Evolutionary conservation across 1,284 basidiomycete species (phyloP).

Genomic region (Apiotrichum domesticum): DNA sequence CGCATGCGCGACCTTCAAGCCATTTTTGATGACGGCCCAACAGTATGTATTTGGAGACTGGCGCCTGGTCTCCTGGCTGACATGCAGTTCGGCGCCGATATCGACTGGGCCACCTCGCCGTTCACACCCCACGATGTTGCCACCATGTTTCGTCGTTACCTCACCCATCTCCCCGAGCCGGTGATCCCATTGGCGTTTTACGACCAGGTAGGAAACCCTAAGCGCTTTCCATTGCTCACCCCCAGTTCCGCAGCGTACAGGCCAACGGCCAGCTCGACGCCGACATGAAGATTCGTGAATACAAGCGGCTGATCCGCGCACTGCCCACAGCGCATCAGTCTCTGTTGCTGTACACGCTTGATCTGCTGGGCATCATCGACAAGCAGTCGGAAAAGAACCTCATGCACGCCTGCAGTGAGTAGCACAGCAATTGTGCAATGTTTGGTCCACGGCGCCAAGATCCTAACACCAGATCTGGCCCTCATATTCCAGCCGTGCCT

Average conservation of each 20-base stretch:
- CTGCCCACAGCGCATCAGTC: slow-evolving; percentile 88
- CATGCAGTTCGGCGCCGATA: slow-evolving; percentile 76
- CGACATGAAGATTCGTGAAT: slow-evolving; percentile 65
- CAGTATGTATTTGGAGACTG: slow-evolving; percentile 53
- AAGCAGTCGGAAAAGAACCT: slow-evolving; percentile 84
- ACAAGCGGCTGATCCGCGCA: slow-evolving; percentile 74
- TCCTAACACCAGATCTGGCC: slow-evolving; percentile 63
- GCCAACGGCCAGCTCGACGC: slow-evolving; percentile 43
- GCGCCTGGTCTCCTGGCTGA: neutral
- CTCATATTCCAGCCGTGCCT: slow-evolving; percentile 91
- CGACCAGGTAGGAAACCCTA: slow-evolving; percentile 55
- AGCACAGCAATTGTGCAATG: neutral
- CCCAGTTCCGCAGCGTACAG: slow-evolving; percentile 73
- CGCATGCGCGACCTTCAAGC: slow-evolving; percentile 93
- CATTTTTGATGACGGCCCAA: slow-evolving; percentile 79
- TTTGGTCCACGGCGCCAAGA: neutral
- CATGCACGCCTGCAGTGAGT: slow-evolving; percentile 88
- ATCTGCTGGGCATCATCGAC: slow-evolving; percentile 90
- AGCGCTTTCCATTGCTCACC: slow-evolving; percentile 11
- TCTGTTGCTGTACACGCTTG: slow-evolving; percentile 89
- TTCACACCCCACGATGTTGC: slow-evolving; percentile 95
- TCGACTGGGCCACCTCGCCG: slow-evolving; percentile 78
- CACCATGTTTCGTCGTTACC: slow-evolving; percentile 88
- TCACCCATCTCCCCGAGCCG: slow-evolving; percentile 83
- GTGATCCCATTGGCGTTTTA: slow-evolving; percentile 57